phyloP scores from a whole-genome alignment of 768 basidiomycete species.

The Lactarius quietus region DNA sequence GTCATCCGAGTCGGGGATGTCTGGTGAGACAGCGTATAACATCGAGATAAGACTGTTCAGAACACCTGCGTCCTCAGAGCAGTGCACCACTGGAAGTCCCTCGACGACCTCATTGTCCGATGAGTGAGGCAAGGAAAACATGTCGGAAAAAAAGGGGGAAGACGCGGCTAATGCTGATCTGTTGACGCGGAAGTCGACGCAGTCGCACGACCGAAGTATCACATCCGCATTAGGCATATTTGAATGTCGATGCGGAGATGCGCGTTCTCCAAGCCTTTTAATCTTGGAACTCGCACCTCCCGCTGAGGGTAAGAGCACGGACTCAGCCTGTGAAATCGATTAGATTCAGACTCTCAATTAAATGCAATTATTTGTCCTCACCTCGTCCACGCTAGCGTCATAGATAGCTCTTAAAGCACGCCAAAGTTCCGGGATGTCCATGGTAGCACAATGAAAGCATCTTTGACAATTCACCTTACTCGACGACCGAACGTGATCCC shows the following conservation, averaged over 20 bases:
- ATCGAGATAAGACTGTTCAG: slow-evolving; percentile 1
- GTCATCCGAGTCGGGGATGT: background rate
- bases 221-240: slow-evolving; percentile 7
- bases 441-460: too few species aligned
- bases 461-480: too few species aligned
- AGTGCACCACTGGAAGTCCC: slow-evolving; percentile 9
- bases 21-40: background rate
- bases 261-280: too few species aligned
- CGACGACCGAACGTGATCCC: background rate
- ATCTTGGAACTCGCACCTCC: too few species aligned
- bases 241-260: background rate
- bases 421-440: too few species aligned
- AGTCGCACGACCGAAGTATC: slow-evolving; percentile 31
- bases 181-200: slow-evolving; percentile 31
- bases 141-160: slow-evolving; percentile 33
- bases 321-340: too few species aligned
- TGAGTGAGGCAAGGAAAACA: slow-evolving; percentile 29
- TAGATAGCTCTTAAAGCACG: too few species aligned
- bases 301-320: too few species aligned
- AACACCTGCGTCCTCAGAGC: background rate
- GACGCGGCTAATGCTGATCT: slow-evolving; percentile 30
- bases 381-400: too few species aligned
- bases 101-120: background rate
- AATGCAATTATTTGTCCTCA: too few species aligned
- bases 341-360: too few species aligned